phyloP scores from a whole-genome alignment of 2,329 filamentous ascomycete species.

The Xylariaceae sp. region DNA sequence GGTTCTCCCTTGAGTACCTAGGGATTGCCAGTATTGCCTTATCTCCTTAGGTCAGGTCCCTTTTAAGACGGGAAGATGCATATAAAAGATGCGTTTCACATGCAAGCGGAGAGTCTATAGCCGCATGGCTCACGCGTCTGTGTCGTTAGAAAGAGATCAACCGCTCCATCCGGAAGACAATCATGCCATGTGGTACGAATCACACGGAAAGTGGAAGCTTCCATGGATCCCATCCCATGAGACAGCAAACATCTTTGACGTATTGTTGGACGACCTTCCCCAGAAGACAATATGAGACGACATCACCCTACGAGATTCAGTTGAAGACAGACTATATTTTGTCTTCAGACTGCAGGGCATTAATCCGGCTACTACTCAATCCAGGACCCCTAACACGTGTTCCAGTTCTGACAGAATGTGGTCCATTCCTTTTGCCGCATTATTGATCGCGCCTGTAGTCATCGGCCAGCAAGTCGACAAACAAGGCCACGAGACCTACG shows the following conservation, averaged over 20 bases:
- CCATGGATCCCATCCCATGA: neutral
- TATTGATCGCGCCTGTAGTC: slow-evolving; percentile 13
- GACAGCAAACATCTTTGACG: slow-evolving; percentile 5
- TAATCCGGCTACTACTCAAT: neutral
- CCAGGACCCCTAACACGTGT: neutral
- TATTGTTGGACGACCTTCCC: slow-evolving; percentile 15
- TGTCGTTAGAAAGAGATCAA: no score
- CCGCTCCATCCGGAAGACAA: no score
- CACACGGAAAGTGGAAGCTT: neutral
- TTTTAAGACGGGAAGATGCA: no score
- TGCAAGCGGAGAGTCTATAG: no score
- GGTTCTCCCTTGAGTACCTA: no score
- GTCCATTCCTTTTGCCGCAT: slow-evolving; percentile 12
- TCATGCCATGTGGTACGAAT: neutral
- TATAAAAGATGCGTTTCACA: no score
- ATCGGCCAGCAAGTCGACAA: slow-evolving; percentile 20
- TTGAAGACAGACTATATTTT: slow-evolving; percentile 2
- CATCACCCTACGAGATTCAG: slow-evolving; percentile 8
- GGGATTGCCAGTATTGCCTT: no score
- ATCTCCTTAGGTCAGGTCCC: no score
- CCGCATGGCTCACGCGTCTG: no score
- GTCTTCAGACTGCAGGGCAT: neutral
- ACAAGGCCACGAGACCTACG: slow-evolving; percentile 29
- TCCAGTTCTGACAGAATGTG: slow-evolving; percentile 10
- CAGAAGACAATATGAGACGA: slow-evolving; percentile 14